phyloP scores from a whole-genome alignment of 108 stramenopile genomes.

The Cyclotella kingstonii region DNA sequence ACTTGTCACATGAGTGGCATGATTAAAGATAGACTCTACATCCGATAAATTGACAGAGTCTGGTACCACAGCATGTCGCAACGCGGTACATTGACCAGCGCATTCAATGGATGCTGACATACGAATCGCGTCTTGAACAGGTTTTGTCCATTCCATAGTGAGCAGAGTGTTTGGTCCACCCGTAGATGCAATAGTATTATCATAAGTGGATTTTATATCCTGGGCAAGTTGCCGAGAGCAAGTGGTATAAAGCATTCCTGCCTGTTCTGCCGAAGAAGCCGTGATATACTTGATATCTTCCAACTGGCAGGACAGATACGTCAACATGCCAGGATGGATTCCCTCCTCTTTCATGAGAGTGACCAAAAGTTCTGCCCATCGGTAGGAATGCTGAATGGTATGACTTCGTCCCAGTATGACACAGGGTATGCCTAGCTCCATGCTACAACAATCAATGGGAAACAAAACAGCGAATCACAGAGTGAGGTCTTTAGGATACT shows the following conservation, averaged over 20 bases:
- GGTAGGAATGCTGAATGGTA: conserved; percentile 74
- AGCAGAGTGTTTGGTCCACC: conserved; percentile 90
- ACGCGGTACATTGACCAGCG: conserved; percentile 86
- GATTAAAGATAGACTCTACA: conserved; percentile 52
- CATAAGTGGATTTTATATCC: conserved; percentile 60
- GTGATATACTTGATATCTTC: conserved; percentile 76
- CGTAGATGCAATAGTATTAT: conserved; percentile 74
- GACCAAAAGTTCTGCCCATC: conserved; percentile 70
- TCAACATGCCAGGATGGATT: conserved; percentile 72
- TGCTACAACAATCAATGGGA: conserved; percentile 47
- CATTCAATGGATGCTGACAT: conserved; percentile 80
- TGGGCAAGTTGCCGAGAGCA: conserved; percentile 66
- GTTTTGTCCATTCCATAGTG: conserved; percentile 53
- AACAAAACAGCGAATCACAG: neutral
- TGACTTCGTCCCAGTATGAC: conserved; percentile 70
- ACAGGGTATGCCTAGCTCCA: conserved; percentile 83
- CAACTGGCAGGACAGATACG: conserved; percentile 65
- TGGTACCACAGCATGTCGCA: conserved; percentile 78
- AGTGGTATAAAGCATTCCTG: conserved; percentile 79
- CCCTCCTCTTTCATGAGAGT: conserved; percentile 53
- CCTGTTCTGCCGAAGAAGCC: conserved; percentile 31
- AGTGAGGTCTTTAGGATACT: neutral
- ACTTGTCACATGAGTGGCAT: conserved; percentile 26
- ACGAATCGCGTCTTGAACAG: conserved; percentile 64
- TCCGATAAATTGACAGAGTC: conserved; percentile 37